A percentile compares a stretch with the other conserved stretches of the same genome.
Conservation (phyloP, 169 alveolate species). For the Besnoitia besnoiti region DNA sequence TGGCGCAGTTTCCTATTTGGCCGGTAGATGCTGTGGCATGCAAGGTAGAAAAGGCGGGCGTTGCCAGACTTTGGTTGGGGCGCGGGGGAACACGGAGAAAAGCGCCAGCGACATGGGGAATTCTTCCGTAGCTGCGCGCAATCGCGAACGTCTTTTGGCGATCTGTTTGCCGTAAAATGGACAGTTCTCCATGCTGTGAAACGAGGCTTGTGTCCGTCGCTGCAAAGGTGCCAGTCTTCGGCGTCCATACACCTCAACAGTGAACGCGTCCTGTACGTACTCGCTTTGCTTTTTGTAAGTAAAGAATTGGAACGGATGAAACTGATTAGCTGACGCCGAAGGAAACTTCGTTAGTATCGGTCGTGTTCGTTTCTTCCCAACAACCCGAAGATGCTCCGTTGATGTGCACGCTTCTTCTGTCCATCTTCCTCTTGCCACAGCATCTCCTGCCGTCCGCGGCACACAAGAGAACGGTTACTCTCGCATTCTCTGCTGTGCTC, state of each 20-base stretch:
- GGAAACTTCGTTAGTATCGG: too few relatives aligned
- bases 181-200: background rate
- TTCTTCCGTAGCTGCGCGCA: background rate
- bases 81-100: background rate
- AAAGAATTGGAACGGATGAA: background rate
- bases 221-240: background rate
- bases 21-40: background rate
- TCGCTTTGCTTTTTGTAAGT: too few relatives aligned
- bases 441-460: too few relatives aligned
- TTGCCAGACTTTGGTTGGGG: background rate
- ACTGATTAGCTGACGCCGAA: too few relatives aligned
- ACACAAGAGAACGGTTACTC: too few relatives aligned
- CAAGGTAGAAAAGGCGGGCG: background rate
- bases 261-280: too few relatives aligned
- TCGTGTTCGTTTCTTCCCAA: too few relatives aligned
- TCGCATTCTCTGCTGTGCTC: too few relatives aligned
- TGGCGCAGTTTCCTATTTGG: background rate
- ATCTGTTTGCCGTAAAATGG: background rate
- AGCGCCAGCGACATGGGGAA: background rate
- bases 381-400: too few relatives aligned
- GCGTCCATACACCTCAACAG: background rate
- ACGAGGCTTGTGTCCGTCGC: background rate
- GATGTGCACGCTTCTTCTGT: too few relatives aligned
- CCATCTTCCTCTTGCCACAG: too few relatives aligned
- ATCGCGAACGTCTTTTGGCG: background rate